Base-by-base conservation (phyloP, 306 rosid genomes). In the Prunus campanulata region DNA sequence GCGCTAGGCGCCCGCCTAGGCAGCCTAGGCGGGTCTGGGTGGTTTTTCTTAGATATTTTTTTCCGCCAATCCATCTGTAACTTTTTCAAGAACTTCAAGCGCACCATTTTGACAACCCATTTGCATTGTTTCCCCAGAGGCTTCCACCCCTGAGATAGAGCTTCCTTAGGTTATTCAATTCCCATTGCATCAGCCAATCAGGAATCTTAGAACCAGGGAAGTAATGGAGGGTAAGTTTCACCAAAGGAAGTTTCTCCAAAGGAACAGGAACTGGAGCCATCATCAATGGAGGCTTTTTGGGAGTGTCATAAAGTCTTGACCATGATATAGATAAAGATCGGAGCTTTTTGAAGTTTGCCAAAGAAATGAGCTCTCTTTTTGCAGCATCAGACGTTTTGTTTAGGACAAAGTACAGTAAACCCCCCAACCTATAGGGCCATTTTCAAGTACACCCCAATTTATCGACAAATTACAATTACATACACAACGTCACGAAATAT, bases 181-280 rank as follows among this genome's bases (percentile, higher is more conserved):
- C 5, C 8, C 2, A 32, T 1, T 15, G 60, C 7, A 3, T 27
- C 39, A 75, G 11, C 73, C 72, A 80, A 11, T 50, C 3, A 9
- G 80, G 74, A 55, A 75, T 51, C 18, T 27, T 15, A 6, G 16
- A 6, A 12, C 2, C 4, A 14, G 62, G 80, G 60, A 59, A 75
- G 29, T 60, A 68, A 32, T 51, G 77, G 29, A 80, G 80, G 27
- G 29, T 39, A 19, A 80, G 55, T 62, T 80, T 80, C 72, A 35
- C 46, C 44, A 80, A 39, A 8, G 5, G 32, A 27, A 24, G 32
- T 10, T 0, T 55, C 12, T 27, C 16, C 5, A 30, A 3, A 30
- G 32, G 32, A 30, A 30, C 32, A 30, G 32, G 32, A 3, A 30
- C 32, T 30, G 32, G 32, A 30, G 32, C 32, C 32, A 30, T 30